Base-by-base conservation (phyloP, 2,329 filamentous ascomycete species). In the Calonectria crousiana region DNA sequence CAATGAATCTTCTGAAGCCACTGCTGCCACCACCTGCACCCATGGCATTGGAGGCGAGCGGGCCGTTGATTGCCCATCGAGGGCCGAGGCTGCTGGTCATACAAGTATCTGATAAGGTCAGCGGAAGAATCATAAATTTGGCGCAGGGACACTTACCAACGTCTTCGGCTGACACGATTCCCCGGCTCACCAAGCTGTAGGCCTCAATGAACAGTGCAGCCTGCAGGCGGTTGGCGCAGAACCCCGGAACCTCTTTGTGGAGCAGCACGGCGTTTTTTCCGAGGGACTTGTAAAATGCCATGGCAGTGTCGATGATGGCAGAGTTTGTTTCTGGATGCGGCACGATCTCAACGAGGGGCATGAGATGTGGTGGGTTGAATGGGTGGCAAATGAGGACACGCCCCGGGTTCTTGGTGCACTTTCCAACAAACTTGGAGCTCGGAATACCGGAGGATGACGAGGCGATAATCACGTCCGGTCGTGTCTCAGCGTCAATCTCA, bases 241-340 rank as follows among this genome's bases (percentile, higher is more conserved):
- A 62, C 26, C 56, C 56, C 11, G 56, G 56, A 10, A 38, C 56
- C 8, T 62, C 56, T 14, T 62, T 62, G 36, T 62, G 34, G 14
- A 62, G 14, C 23, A 62, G 36, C 14, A 62, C 56, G 16, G 56
- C 10, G 23, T 41, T 62, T 30, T 62, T 62, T 6, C 56, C 56
- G 14, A 62, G 56, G 20, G 56, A 41, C 10, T 62, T 62, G 56
- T 62, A 62, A 62, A 62, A 62, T 28, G 56, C 34, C 56, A 62
- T 62, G 16, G 56, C 56, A 2, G 56, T 3, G 18, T 62, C 56
- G 11, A 62, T 26, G 3, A 23, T 20, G 13, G 56, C 16, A 16
- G 34, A 41, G 56, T 18, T 41, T 18, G 56, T 62, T 23, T 18
- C 36, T 5, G 56, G 56, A 13, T 62, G 56, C 3, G 56, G 56